phyloP scores from a whole-genome alignment of 306 rosid genomes.

The Rubus parviflorus region DNA sequence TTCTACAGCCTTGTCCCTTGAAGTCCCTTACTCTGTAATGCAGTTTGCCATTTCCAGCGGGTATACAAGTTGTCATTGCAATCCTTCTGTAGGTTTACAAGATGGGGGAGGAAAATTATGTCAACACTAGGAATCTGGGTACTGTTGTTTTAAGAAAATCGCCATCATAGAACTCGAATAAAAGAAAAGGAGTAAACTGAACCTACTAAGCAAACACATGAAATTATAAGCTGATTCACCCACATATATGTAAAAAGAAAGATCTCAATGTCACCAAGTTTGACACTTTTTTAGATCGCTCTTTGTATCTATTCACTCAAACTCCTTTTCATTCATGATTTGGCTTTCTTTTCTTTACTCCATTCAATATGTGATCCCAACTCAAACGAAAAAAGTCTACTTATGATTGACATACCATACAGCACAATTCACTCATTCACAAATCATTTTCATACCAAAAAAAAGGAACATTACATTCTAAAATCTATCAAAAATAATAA shows the following conservation, averaged over 20 bases:
- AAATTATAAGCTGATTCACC: neutral
- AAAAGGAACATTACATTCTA: neutral
- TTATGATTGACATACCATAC: neutral
- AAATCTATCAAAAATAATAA: neutral
- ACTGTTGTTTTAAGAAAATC: neutral
- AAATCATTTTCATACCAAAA: neutral
- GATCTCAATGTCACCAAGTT: neutral
- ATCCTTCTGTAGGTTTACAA: constrained; percentile 32
- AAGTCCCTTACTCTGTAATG: constrained; percentile 30
- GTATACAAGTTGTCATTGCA: constrained; percentile 66
- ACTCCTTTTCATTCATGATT: neutral
- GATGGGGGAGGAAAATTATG: constrained; percentile 11
- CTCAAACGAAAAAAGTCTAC: neutral
- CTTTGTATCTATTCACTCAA: neutral
- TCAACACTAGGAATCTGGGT: constrained; percentile 13
- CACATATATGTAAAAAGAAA: neutral
- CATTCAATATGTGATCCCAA: neutral
- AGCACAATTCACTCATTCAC: neutral
- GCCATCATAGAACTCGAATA: neutral
- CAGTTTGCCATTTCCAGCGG: constrained; percentile 54
- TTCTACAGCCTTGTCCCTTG: constrained; percentile 47
- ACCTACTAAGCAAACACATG: neutral
- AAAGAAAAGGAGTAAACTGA: neutral
- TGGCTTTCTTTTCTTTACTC: neutral
- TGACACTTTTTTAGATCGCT: constrained; percentile 2